Percentiles rank a stretch among this genome's conserved stretches.
Evolutionary conservation across 805 yeast genomes (phyloP).

Genomic region (Saccharomycopsis selenospora): DNA sequence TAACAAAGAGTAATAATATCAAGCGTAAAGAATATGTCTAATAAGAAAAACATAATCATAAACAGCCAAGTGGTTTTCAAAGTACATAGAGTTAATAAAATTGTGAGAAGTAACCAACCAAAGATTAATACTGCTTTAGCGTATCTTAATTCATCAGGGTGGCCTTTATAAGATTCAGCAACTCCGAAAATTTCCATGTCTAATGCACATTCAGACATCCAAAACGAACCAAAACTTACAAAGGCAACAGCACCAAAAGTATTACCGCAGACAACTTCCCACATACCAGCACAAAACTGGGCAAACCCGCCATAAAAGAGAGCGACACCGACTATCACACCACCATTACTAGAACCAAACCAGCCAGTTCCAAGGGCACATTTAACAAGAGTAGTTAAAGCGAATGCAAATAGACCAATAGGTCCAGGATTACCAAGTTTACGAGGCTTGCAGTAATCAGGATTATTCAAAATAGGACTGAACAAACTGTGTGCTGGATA

Average conservation of each 20-base stretch:
- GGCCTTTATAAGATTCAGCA: slow-evolving; percentile 33
- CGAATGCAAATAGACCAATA: slow-evolving; percentile 50
- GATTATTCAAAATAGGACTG: background rate
- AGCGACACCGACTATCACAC: slow-evolving; percentile 53
- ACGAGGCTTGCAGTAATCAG: background rate
- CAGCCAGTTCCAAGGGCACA: slow-evolving; percentile 49
- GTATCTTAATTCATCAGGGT: slow-evolving; percentile 31
- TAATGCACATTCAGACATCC: slow-evolving; percentile 59
- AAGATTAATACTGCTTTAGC: slow-evolving; percentile 42
- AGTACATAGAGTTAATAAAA: slow-evolving; percentile 41
- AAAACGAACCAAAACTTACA: slow-evolving; percentile 48
- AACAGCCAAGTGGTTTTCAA: slow-evolving; percentile 58
- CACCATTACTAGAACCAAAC: slow-evolving; percentile 47
- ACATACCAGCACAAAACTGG: slow-evolving; percentile 60
- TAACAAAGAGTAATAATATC: background rate
- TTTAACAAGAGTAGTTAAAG: slow-evolving; percentile 54
- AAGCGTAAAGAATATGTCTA: slow-evolving; percentile 22
- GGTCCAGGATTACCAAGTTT: slow-evolving; percentile 54
- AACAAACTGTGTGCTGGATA: no score
- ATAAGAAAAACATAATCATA: slow-evolving; percentile 45
- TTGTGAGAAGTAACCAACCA: slow-evolving; percentile 45
- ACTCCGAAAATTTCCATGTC: slow-evolving; percentile 46
- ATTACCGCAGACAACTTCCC: slow-evolving; percentile 58
- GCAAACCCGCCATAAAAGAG: slow-evolving; percentile 58
- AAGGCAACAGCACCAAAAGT: slow-evolving; percentile 54